phyloP scores from a whole-genome alignment of 148 eudicot species.

The Cornus controversa region DNA sequence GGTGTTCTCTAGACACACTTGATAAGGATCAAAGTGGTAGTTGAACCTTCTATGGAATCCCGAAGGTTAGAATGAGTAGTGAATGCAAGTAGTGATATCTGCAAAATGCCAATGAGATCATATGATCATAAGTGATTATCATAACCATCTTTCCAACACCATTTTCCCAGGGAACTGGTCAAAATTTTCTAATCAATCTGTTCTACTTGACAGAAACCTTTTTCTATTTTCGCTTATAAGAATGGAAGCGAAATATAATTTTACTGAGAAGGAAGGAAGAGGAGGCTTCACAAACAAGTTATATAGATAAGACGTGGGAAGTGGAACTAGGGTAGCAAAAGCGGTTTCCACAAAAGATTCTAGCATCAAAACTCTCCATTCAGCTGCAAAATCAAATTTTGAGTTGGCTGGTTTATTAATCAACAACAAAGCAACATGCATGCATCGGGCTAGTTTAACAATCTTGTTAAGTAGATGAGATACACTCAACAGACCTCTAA shows the following conservation, averaged over 20 bases:
- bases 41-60: not conserved
- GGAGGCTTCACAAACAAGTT: too few species aligned
- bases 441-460: not conserved
- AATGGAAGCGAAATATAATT: too few species aligned
- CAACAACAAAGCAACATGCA: not conserved
- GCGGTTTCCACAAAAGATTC: too few species aligned
- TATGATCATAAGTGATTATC: not conserved
- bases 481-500: not conserved
- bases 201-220: not conserved
- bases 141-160: not conserved
- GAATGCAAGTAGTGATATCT: not conserved
- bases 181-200: not conserved
- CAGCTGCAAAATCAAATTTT: too few species aligned
- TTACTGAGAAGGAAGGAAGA: too few species aligned
- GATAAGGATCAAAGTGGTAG: not conserved
- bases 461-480: too few species aligned
- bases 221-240: too few species aligned
- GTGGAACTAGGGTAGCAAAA: too few species aligned
- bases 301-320: too few species aligned
- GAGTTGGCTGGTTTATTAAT: too few species aligned
- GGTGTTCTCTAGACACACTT: not conserved
- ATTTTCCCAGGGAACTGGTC: not conserved
- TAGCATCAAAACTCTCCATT: too few species aligned
- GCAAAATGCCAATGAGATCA: not conserved
- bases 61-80: not conserved